Evolutionary conservation across 129 eudicot species (phyloP).

Genomic region (sunflower (Helianthus annuus)): HanXRQr2.0-SUNRISE NC_035438.2:142296385-142296884

Average conservation of each 20-base stretch:
- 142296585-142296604: background rate
- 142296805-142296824: constrained; percentile 32
- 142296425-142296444: too few species aligned
- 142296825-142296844: constrained; percentile 44
- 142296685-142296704: too few species aligned
- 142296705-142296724: too few species aligned
- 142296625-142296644: background rate
- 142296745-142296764: too few species aligned
- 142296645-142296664: background rate
- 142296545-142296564: background rate
- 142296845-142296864: constrained; percentile 50
- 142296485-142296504: background rate
- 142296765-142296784: too few species aligned
- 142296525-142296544: background rate
- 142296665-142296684: background rate
- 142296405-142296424: too few species aligned
- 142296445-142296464: too few species aligned
- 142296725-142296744: too few species aligned
- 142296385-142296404: too few species aligned
- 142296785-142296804: background rate
- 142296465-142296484: background rate
- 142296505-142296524: background rate
- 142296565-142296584: background rate
- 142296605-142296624: background rate
- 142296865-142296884: constrained; percentile 51